Conservation (phyloP, 768 basidiomycete genomes). For the Xerocomellus intermedius region DNA sequence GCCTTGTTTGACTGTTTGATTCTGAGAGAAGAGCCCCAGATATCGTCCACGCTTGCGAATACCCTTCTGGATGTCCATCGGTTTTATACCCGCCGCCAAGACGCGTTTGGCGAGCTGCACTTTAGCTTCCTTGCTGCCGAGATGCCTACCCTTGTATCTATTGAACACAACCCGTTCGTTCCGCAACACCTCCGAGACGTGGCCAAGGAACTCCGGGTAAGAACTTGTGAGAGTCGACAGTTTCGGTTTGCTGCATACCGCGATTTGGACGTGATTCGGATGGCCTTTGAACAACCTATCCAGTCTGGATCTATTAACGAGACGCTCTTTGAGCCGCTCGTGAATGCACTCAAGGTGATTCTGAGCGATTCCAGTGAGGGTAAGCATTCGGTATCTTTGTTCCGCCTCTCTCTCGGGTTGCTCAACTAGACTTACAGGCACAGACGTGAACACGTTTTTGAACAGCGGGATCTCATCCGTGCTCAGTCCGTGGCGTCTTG, state of each 20-base stretch:
- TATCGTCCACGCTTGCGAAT: conserved; percentile 36
- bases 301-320: conserved; percentile 48
- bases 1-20: conserved; percentile 59
- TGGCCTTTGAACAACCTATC: conserved; percentile 64
- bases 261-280: conserved; percentile 67
- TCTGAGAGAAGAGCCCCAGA: conserved; percentile 49
- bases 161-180: conserved; percentile 62
- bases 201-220: conserved; percentile 51
- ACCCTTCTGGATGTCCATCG: conserved; percentile 67
- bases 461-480: conserved; percentile 65
- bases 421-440: conserved; percentile 15
- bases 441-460: conserved; percentile 48
- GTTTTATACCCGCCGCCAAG: conserved; percentile 64
- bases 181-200: conserved; percentile 48
- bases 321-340: conserved; percentile 56
- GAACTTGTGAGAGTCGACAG: conserved; percentile 59
- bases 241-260: conserved; percentile 77
- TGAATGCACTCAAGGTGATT: conserved; percentile 65
- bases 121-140: conserved; percentile 60
- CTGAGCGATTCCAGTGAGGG: conserved; percentile 62
- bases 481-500: conserved; percentile 81
- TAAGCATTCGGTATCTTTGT: conserved; percentile 28
- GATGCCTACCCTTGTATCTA: conserved; percentile 66
- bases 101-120: conserved; percentile 64
- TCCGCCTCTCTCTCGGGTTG: too few relatives aligned